A percentile compares a stretch with the other conserved stretches of the same genome.
phyloP scores from a whole-genome alignment of 2,329 filamentous ascomycete genomes.

The Thelonectria discophora region DNA sequence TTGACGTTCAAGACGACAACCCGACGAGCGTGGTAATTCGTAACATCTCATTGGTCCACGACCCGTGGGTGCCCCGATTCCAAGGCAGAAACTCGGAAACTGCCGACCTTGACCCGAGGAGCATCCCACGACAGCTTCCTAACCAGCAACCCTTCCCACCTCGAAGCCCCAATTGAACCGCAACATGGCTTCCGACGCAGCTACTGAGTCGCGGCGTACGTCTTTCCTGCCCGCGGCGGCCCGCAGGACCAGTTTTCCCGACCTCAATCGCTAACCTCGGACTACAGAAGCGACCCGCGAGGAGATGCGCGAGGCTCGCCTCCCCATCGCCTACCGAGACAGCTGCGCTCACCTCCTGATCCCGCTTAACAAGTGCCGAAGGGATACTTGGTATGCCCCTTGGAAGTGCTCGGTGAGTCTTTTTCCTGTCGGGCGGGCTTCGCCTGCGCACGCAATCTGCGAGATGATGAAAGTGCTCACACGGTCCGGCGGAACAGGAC shows the following conservation, averaged over 20 bases:
- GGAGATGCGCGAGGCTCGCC: slow-evolving; percentile 90
- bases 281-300: slow-evolving; percentile 78
- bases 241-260: slow-evolving; percentile 23
- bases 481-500: slow-evolving; percentile 65
- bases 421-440: not conserved
- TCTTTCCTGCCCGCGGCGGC: slow-evolving; percentile 24
- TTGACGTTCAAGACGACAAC: slow-evolving; percentile 1
- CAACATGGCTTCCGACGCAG: slow-evolving; percentile 50
- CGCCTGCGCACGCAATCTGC: not conserved
- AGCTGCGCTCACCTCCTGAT: slow-evolving; percentile 95
- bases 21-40: slow-evolving; percentile 40
- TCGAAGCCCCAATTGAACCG: slow-evolving; percentile 48
- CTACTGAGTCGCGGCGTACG: slow-evolving; percentile 52
- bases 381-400: slow-evolving; percentile 90
- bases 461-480: slow-evolving; percentile 33
- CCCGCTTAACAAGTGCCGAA: slow-evolving; percentile 93
- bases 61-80: slow-evolving; percentile 36
- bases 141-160: slow-evolving; percentile 39
- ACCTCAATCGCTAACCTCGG: slow-evolving; percentile 33
- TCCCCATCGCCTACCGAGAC: slow-evolving; percentile 92
- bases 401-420: slow-evolving; percentile 94
- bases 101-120: slow-evolving; percentile 44
- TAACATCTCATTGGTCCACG: slow-evolving; percentile 32
- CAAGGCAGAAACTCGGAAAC: slow-evolving; percentile 38
- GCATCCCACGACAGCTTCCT: slow-evolving; percentile 41